Percentiles rank a stretch among this genome's conserved stretches.
Conservation (phyloP, 1,284 basidiomycete species). For the Entoloma clypeatum region DNA sequence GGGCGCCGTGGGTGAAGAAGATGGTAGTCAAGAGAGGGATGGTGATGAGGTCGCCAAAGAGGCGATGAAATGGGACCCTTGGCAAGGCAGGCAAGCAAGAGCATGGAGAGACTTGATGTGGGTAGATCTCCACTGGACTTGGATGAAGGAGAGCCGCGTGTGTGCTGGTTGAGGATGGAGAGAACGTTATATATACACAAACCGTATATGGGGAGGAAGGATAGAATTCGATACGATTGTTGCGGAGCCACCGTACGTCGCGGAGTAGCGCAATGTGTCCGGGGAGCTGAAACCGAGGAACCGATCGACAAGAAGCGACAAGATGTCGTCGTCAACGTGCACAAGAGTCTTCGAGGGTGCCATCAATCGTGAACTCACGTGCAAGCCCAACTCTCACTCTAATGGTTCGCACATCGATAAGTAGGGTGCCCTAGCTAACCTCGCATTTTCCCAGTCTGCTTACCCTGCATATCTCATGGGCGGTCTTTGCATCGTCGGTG, state of each 20-base stretch:
- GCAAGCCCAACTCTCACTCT: too few species aligned
- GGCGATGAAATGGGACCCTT: slow-evolving; percentile 10
- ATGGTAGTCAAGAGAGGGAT: slow-evolving; percentile 13
- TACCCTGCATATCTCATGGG: slow-evolving; percentile 81
- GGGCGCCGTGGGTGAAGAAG: slow-evolving; percentile 13
- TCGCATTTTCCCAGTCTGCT: slow-evolving; percentile 53
- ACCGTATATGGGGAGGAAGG: slow-evolving; percentile 9
- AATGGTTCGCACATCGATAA: too few species aligned
- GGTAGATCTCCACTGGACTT: slow-evolving; percentile 12
- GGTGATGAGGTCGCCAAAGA: slow-evolving; percentile 11
- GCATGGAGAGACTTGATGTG: slow-evolving; percentile 11
- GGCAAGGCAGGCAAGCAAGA: slow-evolving; percentile 11
- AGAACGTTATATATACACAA: slow-evolving; percentile 16
- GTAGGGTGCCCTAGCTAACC: neutral
- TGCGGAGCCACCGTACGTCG: slow-evolving; percentile 10
- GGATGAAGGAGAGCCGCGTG: slow-evolving; percentile 11
- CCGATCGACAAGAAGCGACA: slow-evolving; percentile 5
- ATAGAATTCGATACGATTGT: slow-evolving; percentile 10
- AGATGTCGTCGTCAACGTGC: slow-evolving; percentile 12
- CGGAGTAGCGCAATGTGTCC: slow-evolving; percentile 13
- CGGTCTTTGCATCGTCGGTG: slow-evolving; percentile 72
- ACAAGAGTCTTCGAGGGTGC: slow-evolving; percentile 2
- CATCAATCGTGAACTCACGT: neutral
- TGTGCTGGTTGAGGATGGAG: neutral
- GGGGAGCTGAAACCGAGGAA: neutral